phyloP scores from a whole-genome alignment of 176 grass and related monocot species.

The Poa pratensis region DNA sequence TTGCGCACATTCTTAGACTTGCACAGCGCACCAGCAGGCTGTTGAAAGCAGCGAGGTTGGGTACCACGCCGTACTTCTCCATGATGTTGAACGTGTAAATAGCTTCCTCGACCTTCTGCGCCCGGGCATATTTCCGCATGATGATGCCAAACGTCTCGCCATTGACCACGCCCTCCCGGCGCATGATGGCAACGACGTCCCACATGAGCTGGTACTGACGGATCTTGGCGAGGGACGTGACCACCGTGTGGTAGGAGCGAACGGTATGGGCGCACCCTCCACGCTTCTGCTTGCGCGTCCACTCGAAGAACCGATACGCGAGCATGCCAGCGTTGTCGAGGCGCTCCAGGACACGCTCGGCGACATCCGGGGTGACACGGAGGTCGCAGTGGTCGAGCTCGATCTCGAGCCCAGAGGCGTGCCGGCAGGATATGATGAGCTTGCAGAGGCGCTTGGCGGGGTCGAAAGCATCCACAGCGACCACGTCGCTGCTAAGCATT shows the following conservation, averaged over 20 bases:
- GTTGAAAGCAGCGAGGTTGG: conserved; percentile 70
- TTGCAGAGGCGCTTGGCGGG: conserved; percentile 58
- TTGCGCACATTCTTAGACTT: conserved; percentile 94
- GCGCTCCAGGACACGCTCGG: conserved; percentile 61
- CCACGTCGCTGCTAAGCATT: conserved; percentile 63
- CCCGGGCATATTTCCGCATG: conserved; percentile 87
- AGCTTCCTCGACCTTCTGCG: conserved; percentile 79
- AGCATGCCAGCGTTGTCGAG: conserved; percentile 96
- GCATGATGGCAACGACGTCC: conserved; percentile 77
- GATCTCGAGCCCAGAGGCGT: conserved; percentile 58
- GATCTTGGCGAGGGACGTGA: conserved; percentile 82
- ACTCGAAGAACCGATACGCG: conserved; percentile 85
- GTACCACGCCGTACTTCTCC: conserved; percentile 73
- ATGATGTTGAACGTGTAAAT: conserved; percentile 90
- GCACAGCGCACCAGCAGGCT: conserved; percentile 73
- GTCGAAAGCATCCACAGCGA: conserved; percentile 19
- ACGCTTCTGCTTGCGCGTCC: conserved; percentile 64
- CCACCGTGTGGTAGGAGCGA: conserved; percentile 75
- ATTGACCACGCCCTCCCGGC: conserved; percentile 61
- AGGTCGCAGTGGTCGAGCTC: conserved; percentile 73
- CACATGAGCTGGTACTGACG: conserved; percentile 95
- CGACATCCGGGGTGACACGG: conserved; percentile 57
- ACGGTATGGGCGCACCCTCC: conserved; percentile 64
- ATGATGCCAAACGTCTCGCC: conserved; percentile 92
- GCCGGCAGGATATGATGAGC: conserved; percentile 64